Percentiles rank a stretch among this genome's conserved stretches.
Evolutionary conservation across 768 basidiomycete species (phyloP).

Genomic region (Pisolithus albus): DNA sequence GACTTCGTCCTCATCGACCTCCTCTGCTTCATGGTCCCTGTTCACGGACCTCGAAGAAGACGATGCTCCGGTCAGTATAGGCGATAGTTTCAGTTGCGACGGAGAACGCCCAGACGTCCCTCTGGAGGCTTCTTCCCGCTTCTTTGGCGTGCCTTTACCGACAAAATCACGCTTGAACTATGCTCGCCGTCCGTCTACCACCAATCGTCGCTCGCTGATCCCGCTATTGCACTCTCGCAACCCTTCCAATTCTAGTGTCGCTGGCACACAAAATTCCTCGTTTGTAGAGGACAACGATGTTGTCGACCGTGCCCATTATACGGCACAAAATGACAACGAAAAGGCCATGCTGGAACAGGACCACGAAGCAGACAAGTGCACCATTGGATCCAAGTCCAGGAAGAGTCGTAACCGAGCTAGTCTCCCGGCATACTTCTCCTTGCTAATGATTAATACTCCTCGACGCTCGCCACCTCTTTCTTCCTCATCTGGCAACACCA

Average conservation of each 20-base stretch:
- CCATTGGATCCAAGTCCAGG: slow-evolving; percentile 36
- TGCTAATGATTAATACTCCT: slow-evolving; percentile 48
- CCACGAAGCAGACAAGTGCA: slow-evolving; percentile 19
- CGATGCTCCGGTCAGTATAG: slow-evolving; percentile 26
- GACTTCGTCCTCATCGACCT: slow-evolving; percentile 56
- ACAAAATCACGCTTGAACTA: slow-evolving; percentile 50
- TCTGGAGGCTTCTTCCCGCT: slow-evolving; percentile 39
- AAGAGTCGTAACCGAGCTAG: slow-evolving; percentile 61
- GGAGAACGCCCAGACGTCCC: slow-evolving; percentile 29
- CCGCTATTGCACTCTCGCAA: slow-evolving; percentile 50
- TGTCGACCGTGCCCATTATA: slow-evolving; percentile 34
- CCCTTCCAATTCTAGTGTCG: slow-evolving; percentile 38
- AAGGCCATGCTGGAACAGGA: slow-evolving; percentile 24
- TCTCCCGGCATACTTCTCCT: slow-evolving; percentile 70
- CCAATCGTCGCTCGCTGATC: slow-evolving; percentile 59
- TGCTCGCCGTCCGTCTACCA: slow-evolving; percentile 63
- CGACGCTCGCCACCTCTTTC: slow-evolving; percentile 33
- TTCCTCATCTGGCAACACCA: slow-evolving; percentile 42
- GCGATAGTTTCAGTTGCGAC: slow-evolving; percentile 27
- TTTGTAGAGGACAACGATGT: slow-evolving; percentile 40
- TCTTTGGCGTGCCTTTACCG: slow-evolving; percentile 29
- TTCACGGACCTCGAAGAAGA: slow-evolving; percentile 61
- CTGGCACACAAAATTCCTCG: slow-evolving; percentile 25
- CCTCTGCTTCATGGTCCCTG: slow-evolving; percentile 61
- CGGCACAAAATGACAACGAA: slow-evolving; percentile 22